Percentiles rank a stretch among this genome's conserved stretches.
Conservation (phyloP, 2,329 filamentous ascomycete genomes). For the Trichoderma sp. region DNA sequence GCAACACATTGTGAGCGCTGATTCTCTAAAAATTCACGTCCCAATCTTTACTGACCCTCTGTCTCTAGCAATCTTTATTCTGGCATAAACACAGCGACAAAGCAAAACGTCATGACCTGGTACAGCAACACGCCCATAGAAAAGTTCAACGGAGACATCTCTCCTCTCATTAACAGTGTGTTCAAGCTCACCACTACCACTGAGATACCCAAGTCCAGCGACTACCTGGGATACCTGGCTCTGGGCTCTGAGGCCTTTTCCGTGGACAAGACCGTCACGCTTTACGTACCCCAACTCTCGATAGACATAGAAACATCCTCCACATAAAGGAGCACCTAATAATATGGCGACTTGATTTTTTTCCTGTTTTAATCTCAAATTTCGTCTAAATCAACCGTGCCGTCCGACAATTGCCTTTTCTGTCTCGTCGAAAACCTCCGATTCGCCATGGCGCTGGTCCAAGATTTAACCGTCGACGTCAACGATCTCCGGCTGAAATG, state of each 20-base stretch:
- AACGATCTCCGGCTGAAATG: slow-evolving; percentile 5
- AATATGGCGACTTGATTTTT: slow-evolving; percentile 20
- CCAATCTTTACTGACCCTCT: neutral
- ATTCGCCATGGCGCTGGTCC: neutral
- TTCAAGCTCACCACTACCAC: slow-evolving; percentile 39
- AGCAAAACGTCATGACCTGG: slow-evolving; percentile 57
- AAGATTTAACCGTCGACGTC: slow-evolving; percentile 13
- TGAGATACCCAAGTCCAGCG: slow-evolving; percentile 32
- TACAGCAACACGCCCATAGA: slow-evolving; percentile 43
- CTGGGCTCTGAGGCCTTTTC: slow-evolving; percentile 58
- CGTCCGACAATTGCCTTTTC: slow-evolving; percentile 6
- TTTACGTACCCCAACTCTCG: slow-evolving; percentile 47
- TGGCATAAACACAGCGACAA: slow-evolving; percentile 42
- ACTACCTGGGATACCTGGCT: slow-evolving; percentile 57
- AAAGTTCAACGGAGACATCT: slow-evolving; percentile 53
- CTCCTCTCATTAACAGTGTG: slow-evolving; percentile 49
- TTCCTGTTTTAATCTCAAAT: neutral
- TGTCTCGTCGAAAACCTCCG: neutral
- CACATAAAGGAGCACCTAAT: slow-evolving; percentile 13
- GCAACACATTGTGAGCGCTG: slow-evolving; percentile 47
- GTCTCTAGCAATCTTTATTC: slow-evolving; percentile 47
- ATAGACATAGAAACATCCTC: slow-evolving; percentile 40
- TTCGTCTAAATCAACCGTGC: neutral
- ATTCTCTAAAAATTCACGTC: neutral
- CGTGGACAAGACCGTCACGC: slow-evolving; percentile 51